Evolutionary conservation across 2,329 filamentous ascomycete genomes (phyloP).

Genomic region (Alternaria solani): DNA sequence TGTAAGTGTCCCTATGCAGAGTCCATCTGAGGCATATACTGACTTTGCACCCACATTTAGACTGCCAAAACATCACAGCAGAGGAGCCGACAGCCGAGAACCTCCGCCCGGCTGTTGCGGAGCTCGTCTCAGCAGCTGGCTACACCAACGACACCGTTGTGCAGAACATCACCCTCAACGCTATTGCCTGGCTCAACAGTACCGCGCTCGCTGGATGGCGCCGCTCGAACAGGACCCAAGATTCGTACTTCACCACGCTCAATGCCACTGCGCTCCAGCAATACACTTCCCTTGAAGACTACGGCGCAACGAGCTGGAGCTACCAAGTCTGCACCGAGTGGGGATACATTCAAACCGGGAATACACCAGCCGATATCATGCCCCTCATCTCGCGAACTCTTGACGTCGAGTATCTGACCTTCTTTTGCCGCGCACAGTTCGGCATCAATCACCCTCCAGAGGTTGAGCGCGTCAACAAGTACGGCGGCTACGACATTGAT

Average conservation of each 20-base stretch:
- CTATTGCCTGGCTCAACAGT: slow-evolving; percentile 62
- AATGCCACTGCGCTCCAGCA: slow-evolving; percentile 50
- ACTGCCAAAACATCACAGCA: slow-evolving; percentile 65
- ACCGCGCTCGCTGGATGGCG: slow-evolving; percentile 54
- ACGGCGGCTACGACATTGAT: slow-evolving; percentile 75
- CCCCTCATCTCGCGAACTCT: slow-evolving; percentile 77
- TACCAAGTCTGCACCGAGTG: slow-evolving; percentile 67
- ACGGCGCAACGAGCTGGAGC: slow-evolving; percentile 56
- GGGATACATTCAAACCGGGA: slow-evolving; percentile 81
- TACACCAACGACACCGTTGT: slow-evolving; percentile 55
- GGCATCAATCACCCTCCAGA: slow-evolving; percentile 72
- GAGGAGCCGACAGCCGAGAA: slow-evolving; percentile 43
- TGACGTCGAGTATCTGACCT: slow-evolving; percentile 67
- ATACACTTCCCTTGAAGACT: slow-evolving; percentile 28
- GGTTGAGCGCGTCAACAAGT: slow-evolving; percentile 74
- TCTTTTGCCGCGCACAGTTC: slow-evolving; percentile 73
- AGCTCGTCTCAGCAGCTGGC: slow-evolving; percentile 59
- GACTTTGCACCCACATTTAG: neutral
- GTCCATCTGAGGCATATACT: neutral
- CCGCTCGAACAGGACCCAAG: slow-evolving; percentile 49
- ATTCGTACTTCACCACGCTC: slow-evolving; percentile 61
- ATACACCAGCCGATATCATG: slow-evolving; percentile 68
- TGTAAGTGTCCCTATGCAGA: slow-evolving; percentile 7
- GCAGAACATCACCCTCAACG: slow-evolving; percentile 64
- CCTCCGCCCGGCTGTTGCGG: slow-evolving; percentile 52